phyloP scores from a whole-genome alignment of 176 grass and related monocot genomes.

The Carex myosuroides region DNA sequence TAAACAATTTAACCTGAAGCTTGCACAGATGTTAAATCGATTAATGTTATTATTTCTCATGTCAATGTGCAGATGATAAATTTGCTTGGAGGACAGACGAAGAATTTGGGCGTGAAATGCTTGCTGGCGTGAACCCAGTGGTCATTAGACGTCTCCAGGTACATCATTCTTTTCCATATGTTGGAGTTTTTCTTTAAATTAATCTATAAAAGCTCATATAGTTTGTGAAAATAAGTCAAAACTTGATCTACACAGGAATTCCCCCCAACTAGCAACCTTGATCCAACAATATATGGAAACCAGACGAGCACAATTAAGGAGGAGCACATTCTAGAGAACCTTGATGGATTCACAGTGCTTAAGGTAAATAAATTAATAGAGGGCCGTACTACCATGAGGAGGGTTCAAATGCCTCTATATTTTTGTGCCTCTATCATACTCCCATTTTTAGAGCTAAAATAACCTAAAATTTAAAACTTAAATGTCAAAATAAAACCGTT shows the following conservation, averaged over 20 bases:
- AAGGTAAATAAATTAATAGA: constrained; percentile 26
- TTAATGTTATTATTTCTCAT: background rate
- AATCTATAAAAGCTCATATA: background rate
- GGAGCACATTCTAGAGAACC: constrained; percentile 49
- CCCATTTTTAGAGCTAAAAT: too few relatives aligned
- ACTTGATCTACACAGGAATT: constrained; percentile 42
- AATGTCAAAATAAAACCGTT: too few relatives aligned
- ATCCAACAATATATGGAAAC: constrained; percentile 47
- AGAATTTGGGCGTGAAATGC: constrained; percentile 82
- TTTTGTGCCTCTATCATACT: too few relatives aligned
- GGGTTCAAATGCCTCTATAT: too few relatives aligned
- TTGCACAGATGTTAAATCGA: constrained; percentile 31
- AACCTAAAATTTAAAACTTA: too few relatives aligned
- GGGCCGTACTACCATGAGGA: background rate
- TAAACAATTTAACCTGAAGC: background rate
- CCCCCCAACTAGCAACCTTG: constrained; percentile 67
- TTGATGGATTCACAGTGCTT: constrained; percentile 52
- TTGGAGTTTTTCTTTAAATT: background rate
- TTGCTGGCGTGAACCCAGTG: constrained; percentile 88
- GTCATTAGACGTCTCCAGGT: constrained; percentile 61
- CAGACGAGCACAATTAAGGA: constrained; percentile 74
- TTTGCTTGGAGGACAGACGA: constrained; percentile 84
- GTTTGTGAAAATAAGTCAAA: background rate
- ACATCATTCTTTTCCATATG: background rate
- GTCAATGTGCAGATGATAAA: constrained; percentile 31